Base-by-base conservation (phyloP, 164 flowering plant species). In the Chimonanthus praecox region DNA sequence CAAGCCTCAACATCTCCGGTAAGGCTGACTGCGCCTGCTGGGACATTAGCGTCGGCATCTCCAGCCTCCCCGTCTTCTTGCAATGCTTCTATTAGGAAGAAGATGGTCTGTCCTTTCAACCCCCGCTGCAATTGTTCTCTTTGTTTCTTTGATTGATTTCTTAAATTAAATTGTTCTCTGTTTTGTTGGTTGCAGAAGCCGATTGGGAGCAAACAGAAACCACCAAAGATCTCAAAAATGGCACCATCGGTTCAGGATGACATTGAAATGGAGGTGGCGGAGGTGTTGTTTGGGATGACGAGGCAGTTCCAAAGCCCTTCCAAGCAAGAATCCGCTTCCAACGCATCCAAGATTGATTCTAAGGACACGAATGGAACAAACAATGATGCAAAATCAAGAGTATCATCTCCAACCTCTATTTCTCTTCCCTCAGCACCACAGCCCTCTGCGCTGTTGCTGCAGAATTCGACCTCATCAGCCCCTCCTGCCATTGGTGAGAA, bases 221-320 rank as follows among this genome's bases (percentile, higher is more conserved):
- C 86, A 6, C 88, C 92, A 0, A 89, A 88, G 70, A 77, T 86
- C 11, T 78, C 89, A 0, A 89, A 86, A 72, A 62, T 87, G 0
- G 70, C 92, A 0, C 83, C 65, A 82, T 78, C 97, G 86, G 49
- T 71, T 48, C 97, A 92, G 33, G 99, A 94, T n/a, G 60, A 54
- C 77, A 90, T 96, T 51, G 98, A 96, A 85, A 87, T 96, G 60
- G 98, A 96, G 81, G 89, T 96, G 16, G 98, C 99, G 0, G 97
- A 96, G 83, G 98, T 94, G 13, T 77, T 95, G 74, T 92, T 86
- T 72, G 99, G 94, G 49, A 79, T 95, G 87, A 86, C 80, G 91
- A 88, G 87, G 78, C 96, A 90, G 75, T 84, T 95, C 7, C 92
- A 88, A 67, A 83, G 79, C 7, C 85, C 94, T 18, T 67, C 92